Percentiles rank a stretch among this genome's conserved stretches.
These are phyloP conservation scores for Vitis amurensis DNA, from an alignment of 164 flowering plant species.

Conservation along the genomic window DNA sequence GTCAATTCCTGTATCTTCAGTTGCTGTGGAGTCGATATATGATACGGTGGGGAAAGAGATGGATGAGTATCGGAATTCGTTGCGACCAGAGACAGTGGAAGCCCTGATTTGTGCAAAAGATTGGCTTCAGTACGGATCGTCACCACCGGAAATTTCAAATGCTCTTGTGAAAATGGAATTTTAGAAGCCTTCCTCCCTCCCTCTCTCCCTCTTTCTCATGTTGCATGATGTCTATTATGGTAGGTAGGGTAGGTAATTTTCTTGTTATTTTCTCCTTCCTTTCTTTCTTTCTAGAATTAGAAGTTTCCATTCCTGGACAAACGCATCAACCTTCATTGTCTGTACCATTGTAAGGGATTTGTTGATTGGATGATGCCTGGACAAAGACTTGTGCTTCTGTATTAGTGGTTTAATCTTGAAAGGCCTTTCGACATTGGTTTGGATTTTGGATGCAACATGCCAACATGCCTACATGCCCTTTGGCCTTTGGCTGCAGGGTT, in stretches of 20 bases:
- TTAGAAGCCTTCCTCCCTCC: neutral
- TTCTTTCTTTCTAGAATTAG: neutral
- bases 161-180: constrained; percentile 53
- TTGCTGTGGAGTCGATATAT: constrained; percentile 54
- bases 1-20: constrained; percentile 60
- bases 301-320: no score
- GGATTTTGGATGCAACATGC: no score
- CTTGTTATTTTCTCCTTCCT: neutral
- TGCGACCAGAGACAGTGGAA: constrained; percentile 79
- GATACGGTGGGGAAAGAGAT: constrained; percentile 47
- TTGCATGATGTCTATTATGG: constrained; percentile 4
- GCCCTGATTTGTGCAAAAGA: constrained; percentile 88
- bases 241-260: constrained; percentile 5
- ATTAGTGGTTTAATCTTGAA: neutral
- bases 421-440: no score
- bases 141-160: constrained; percentile 22
- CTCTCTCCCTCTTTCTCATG: neutral
- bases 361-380: neutral
- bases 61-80: constrained; percentile 61
- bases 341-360: constrained; percentile 6
- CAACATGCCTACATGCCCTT: no score
- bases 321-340: no score
- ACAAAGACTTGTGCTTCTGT: neutral
- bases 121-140: constrained; percentile 56
- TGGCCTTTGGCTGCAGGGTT: no score